These are phyloP conservation scores for Fusarium sp. DNA, from an alignment of 2,329 filamentous ascomycete genomes.

Conservation along the genomic window DNA sequence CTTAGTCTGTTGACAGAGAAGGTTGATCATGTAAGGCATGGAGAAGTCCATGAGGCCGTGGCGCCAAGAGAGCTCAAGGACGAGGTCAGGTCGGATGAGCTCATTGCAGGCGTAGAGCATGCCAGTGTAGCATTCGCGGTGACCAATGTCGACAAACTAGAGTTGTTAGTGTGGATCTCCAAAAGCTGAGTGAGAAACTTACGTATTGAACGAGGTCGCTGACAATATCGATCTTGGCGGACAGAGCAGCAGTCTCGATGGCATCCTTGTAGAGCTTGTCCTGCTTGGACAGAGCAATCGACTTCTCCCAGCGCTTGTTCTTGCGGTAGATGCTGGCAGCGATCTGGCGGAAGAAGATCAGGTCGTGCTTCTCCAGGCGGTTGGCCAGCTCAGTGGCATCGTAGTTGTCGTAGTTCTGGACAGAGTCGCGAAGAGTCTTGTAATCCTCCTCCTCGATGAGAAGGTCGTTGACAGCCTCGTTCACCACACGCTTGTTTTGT, in stretches of 20 bases:
- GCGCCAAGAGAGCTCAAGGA: conserved; percentile 98
- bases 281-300: conserved; percentile 96
- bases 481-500: conserved; percentile 98
- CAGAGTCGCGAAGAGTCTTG: conserved; percentile 97
- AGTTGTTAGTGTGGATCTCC: conserved; percentile 47
- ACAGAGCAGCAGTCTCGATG: conserved; percentile 96
- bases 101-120: conserved; percentile 99
- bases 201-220: conserved; percentile 97
- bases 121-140: conserved; percentile 98
- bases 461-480: conserved; percentile 97
- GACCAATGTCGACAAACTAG: conserved; percentile 98
- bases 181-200: conserved; percentile 62
- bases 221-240: conserved; percentile 89
- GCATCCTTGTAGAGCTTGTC: conserved; percentile 99
- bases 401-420: conserved; percentile 99
- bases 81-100: conserved; percentile 89
- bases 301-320: conserved; percentile 99
- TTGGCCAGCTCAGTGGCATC: conserved; percentile 92
- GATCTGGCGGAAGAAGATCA: conserved; percentile 99
- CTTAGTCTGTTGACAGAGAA: conserved; percentile 89
- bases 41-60: conserved; percentile 95
- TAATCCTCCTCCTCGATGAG: conserved; percentile 99
- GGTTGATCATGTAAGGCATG: conserved; percentile 99
- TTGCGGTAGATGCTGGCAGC: conserved; percentile 99
- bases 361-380: conserved; percentile 94